Base-by-base conservation (phyloP, 169 alveolate genomes). In the Besnoitia besnoiti region DNA sequence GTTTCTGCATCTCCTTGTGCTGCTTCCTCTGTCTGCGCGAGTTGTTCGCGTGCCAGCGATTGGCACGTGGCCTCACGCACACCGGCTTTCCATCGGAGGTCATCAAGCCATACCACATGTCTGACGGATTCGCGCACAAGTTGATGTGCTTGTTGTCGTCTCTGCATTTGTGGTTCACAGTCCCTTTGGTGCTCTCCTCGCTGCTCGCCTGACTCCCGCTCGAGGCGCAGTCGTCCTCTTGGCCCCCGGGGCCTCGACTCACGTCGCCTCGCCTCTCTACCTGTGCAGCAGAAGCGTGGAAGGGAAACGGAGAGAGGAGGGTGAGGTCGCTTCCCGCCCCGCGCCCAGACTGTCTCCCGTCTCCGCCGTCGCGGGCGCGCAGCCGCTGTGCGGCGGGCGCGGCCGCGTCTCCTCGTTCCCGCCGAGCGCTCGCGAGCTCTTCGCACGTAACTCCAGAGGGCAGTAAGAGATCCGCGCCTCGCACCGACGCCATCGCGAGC, bases 171-270 rank as follows among this genome's bases (percentile, higher is more conserved):
- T 88, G 92, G 49, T 88, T 67, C 37, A 88, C 92, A 5, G 92
- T 88, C 67, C 92, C 92, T 75, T 88, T 88, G n/a, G 92, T 88
- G 47, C 85, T 59, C n/a, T 37, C 92, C 30, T 88, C 92, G 85
- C 92, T 88, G 92, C 92, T 88, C n/a, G 73, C 59, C 75, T 61
- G 73, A 49, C 92, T 88, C n/a, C 76, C 40, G 85, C 85, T 88
- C 46, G 80, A 67, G 30, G 67, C 67, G 30, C 30, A 21, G 67
- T 55, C 67, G 67, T 55, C 67, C 3, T n/a, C 30, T 14, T 5
- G 55, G 24, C n/a, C 67, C 67, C 24, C 24, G 33, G 4, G 67
- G n/a, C n/a, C n/a, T n/a, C n/a, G n/a, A n/a, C n/a, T n/a, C n/a
- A n/a, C n/a, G n/a, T n/a, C n/a, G 33, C 30, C 27, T 5, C 67